These are phyloP conservation scores for Coemansia sp. DNA, from an alignment of 192 early-diverging fungal genomes.

Conservation along the genomic window DNA sequence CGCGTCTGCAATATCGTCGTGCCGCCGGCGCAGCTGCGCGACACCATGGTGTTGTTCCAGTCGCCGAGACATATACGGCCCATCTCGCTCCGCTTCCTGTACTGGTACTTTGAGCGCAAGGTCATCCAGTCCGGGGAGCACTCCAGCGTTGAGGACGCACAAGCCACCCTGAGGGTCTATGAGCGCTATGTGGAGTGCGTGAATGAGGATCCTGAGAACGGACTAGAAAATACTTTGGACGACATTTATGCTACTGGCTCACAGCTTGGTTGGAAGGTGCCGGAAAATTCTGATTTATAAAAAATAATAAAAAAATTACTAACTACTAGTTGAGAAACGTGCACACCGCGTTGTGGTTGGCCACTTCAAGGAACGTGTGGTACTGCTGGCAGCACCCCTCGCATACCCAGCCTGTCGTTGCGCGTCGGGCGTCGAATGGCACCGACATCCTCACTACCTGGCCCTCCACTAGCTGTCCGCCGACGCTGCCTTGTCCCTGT, in stretches of 20 bases:
- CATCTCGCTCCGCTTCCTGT: conserved; percentile 86
- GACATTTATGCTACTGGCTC: conserved; percentile 68
- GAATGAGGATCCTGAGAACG: conserved; percentile 64
- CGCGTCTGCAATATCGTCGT: conserved; percentile 91
- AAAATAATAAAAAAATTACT: background rate
- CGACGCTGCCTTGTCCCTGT: background rate
- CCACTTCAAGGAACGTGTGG: background rate
- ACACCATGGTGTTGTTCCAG: conserved; percentile 93
- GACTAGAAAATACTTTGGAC: conserved; percentile 51
- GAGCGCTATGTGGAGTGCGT: conserved; percentile 74
- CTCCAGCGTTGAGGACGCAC: conserved; percentile 92
- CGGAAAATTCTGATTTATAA: conserved; percentile 6
- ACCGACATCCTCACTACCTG: background rate
- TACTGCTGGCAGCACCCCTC: background rate
- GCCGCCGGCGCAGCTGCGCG: conserved; percentile 82
- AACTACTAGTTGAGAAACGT: background rate
- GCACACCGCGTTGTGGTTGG: background rate
- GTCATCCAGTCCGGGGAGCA: conserved; percentile 90
- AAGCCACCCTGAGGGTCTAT: conserved; percentile 81
- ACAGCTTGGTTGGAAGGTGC: conserved; percentile 38
- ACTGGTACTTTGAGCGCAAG: conserved; percentile 80
- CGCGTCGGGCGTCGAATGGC: background rate
- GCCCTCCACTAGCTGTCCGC: background rate
- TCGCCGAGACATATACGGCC: conserved; percentile 27
- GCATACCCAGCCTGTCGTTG: background rate